Conservation (phyloP, 306 rosid species). For the Clitoria ternatea region DNA sequence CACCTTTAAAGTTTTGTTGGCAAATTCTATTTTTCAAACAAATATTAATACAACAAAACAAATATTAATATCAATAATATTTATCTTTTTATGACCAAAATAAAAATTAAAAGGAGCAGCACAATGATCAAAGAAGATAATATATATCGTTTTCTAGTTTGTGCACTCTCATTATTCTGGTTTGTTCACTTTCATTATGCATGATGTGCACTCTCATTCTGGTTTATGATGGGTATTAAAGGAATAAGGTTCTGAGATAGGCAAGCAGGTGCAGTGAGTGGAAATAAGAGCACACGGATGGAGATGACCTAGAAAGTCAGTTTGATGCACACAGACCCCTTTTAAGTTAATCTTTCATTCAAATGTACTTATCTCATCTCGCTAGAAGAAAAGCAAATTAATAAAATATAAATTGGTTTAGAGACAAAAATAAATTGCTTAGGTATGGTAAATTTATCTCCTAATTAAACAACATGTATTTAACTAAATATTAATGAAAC, state of each 20-base stretch:
- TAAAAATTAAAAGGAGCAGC: too few species aligned
- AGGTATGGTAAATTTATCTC: neutral
- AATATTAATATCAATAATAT: too few species aligned
- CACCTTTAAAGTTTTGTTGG: too few species aligned
- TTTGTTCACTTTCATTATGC: too few species aligned
- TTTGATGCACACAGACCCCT: constrained; percentile 64
- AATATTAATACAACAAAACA: too few species aligned
- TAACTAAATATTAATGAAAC: too few species aligned
- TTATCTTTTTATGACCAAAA: too few species aligned
- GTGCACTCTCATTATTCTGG: too few species aligned
- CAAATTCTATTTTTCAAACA: too few species aligned
- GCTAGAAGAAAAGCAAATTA: neutral
- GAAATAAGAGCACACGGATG: constrained; percentile 55
- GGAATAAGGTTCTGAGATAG: neutral
- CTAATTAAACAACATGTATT: neutral
- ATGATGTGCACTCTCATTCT: neutral
- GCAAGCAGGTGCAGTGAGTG: constrained; percentile 70
- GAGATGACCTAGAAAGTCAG: constrained; percentile 39
- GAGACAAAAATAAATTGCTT: neutral
- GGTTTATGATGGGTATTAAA: neutral
- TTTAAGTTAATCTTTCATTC: constrained; percentile 27
- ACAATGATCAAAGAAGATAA: too few species aligned
- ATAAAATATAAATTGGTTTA: neutral
- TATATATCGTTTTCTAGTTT: too few species aligned
- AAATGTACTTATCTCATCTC: constrained; percentile 6